Conservation (phyloP, 306 rosid species). For the Sindora glabra region DNA sequence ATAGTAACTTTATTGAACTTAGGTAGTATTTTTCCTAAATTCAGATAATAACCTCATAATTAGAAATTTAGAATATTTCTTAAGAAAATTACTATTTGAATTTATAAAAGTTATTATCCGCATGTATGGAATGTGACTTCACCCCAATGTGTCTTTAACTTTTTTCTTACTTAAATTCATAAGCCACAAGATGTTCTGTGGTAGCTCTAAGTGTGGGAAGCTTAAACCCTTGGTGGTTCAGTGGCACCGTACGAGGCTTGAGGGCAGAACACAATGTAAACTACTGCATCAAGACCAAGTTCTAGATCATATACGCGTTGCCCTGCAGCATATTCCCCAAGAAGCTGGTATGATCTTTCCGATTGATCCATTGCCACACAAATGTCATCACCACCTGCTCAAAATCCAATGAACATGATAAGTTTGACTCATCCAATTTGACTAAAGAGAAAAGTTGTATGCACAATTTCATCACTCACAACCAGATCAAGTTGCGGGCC, state of each 20-base stretch:
- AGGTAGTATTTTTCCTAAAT: no score
- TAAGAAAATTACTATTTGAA: no score
- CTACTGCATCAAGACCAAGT: constrained; percentile 5
- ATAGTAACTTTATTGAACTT: no score
- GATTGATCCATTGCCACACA: constrained; percentile 81
- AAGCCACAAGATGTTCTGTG: constrained; percentile 33
- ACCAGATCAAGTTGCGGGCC: no score
- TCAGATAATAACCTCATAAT: no score
- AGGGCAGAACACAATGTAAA: constrained; percentile 53
- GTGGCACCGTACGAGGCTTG: constrained; percentile 28
- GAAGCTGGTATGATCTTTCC: constrained; percentile 82
- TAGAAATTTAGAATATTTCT: no score
- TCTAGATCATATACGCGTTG: constrained; percentile 50
- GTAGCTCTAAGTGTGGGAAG: constrained; percentile 79
- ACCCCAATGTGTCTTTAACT: no score
- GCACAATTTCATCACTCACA: no score
- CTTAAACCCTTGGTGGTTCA: constrained; percentile 56
- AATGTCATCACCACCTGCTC: constrained; percentile 54
- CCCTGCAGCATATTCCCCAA: constrained; percentile 83
- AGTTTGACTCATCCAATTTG: background rate
- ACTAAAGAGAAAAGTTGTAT: background rate
- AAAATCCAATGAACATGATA: background rate
- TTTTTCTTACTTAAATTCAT: background rate
- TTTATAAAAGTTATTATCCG: no score
- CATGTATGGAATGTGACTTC: no score